Evolutionary conservation across 257 asterid species (phyloP).

Genomic region (Solanum chilense): DNA sequence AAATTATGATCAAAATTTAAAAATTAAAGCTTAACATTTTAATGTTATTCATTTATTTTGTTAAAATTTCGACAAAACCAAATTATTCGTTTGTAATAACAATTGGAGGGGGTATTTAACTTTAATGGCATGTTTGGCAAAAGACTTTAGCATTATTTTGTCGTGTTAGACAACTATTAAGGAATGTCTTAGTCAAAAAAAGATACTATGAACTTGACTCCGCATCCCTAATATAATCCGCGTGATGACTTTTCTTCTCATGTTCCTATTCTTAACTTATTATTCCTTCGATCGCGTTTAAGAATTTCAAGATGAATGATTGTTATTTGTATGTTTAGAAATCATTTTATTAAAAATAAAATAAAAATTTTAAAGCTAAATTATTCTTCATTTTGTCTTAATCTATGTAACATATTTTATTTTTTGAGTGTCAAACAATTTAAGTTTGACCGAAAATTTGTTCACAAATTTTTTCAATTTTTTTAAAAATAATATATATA

Average conservation of each 20-base stretch:
- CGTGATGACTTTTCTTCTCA: background rate
- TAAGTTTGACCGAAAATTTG: no score
- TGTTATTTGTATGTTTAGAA: no score
- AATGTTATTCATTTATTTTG: no score
- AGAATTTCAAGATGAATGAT: no score
- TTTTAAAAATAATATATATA: no score
- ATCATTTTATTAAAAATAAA: no score
- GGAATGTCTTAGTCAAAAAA: slow-evolving; percentile 9
- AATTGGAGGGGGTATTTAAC: background rate
- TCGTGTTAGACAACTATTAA: background rate
- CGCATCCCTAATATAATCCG: background rate
- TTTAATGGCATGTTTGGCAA: background rate
- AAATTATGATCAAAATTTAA: no score
- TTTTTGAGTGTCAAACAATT: no score
- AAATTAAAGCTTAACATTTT: no score
- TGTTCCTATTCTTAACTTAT: background rate
- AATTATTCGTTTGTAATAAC: background rate
- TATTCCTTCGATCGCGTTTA: background rate
- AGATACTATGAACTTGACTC: background rate
- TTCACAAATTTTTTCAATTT: no score
- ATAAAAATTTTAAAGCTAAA: no score
- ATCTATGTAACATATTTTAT: no score
- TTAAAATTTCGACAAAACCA: background rate
- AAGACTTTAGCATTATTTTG: background rate
- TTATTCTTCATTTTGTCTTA: fast-evolving